These are phyloP conservation scores for Trichoderma lentiforme DNA, from an alignment of 2,329 filamentous ascomycete species.

Conservation along the genomic window DNA sequence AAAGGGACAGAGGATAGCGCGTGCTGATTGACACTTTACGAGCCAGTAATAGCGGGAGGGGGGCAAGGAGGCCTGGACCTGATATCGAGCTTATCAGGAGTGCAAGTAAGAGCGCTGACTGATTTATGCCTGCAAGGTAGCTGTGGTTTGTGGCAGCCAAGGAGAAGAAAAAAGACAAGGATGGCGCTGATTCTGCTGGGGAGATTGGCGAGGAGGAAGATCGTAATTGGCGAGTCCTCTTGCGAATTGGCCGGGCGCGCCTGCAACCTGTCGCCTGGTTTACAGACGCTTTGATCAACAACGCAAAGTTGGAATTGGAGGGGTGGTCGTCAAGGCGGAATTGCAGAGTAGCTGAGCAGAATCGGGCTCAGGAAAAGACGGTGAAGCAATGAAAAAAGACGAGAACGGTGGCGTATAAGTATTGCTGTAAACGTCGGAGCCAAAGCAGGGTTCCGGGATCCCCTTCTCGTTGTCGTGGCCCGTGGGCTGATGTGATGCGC, in stretches of 20 bases:
- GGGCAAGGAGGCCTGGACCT: slow-evolving; percentile 3
- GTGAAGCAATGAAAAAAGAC: not conserved
- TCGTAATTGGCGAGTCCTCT: slow-evolving; percentile 1
- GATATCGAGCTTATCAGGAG: slow-evolving; percentile 4
- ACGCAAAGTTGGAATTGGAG: not conserved
- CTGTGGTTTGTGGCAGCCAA: not conserved
- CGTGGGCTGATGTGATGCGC: slow-evolving; percentile 12
- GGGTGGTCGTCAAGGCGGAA: not conserved
- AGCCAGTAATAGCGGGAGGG: not conserved
- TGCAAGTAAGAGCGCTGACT: not conserved
- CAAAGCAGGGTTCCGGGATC: not conserved
- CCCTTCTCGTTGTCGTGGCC: not conserved
- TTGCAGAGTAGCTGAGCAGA: not conserved
- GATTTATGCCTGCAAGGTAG: not conserved
- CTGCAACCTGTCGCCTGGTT: not conserved
- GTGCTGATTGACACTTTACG: not conserved
- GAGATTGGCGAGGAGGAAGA: slow-evolving; percentile 13
- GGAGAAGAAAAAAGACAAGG: not conserved
- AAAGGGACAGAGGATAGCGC: not conserved
- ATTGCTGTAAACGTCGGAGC: not conserved
- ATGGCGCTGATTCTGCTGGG: not conserved
- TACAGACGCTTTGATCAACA: not conserved
- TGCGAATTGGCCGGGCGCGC: not conserved
- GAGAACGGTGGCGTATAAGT: not conserved
- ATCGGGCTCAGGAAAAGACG: not conserved